Base-by-base conservation (phyloP, 2,329 filamentous ascomycete genomes). In the Colletotrichum karsti region DNA sequence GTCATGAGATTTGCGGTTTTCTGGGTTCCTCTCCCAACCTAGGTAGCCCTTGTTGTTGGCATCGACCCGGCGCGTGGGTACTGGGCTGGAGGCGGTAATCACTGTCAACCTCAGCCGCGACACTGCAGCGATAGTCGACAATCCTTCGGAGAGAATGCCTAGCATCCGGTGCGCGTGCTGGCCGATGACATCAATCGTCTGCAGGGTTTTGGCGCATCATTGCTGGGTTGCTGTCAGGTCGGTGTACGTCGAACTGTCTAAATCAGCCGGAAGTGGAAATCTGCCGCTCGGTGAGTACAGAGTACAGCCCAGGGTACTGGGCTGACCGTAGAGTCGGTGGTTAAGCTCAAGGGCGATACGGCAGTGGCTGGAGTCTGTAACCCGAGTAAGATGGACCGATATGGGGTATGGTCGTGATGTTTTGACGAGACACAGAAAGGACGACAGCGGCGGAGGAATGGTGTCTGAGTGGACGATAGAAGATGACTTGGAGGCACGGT, bases 131-230 rank as follows among this genome's bases (percentile, higher is more conserved):
- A 33, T 30, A 30, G 28, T 20, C 48, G 30, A 33, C 48, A 24
- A n/a, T 28, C 28, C 39, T n/a, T n/a, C n/a, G n/a, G n/a, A n/a
- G 13, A 48, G 30, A 22, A n/a, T 67, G 63, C 42, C 50, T 56
- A 20, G 22, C n/a, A 41, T 5, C 26, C 35, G 22, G 24, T 35
- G 37, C 22, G 24, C 10, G 35, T 67, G 58, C 64, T 26, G 64
- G 28, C 20, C 20, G 55, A 70, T 68, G 64, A 65, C 64, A 70
- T 69, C 64, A 64, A 61, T 26, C 28, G 37, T 28, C 53, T 58
- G 64, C 41, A 33, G 30, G 59, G n/a, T n/a, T 46, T 35, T 57
- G 64, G 46, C 42, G 28, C n/a, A 37, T 20, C 22, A 30, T 56
- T 30, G 30, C 63, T 54, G 26, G 63, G 33, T 33, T 33, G 13